phyloP scores from a whole-genome alignment of 2,329 filamentous ascomycete genomes.

The Didymella keratinophila region DNA sequence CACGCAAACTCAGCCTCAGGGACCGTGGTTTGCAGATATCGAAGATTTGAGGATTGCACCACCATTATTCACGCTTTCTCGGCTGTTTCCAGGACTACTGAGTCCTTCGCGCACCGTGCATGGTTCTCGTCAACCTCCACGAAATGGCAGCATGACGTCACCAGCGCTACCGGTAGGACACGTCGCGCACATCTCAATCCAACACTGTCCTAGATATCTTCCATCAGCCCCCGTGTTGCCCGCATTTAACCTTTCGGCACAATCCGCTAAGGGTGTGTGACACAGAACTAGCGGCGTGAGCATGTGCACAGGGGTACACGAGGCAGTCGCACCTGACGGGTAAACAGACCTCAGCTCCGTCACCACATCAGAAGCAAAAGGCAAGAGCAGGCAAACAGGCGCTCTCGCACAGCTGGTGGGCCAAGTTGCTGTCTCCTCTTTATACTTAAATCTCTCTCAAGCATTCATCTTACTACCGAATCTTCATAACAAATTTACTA shows the following conservation, averaged over 20 bases:
- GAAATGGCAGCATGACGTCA: conserved; percentile 13
- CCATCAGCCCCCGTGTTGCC: not conserved
- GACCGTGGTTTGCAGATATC: not conserved
- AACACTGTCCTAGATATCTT: not conserved
- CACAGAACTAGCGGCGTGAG: conserved; percentile 11
- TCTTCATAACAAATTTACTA: conserved; percentile 8
- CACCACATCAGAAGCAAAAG: conserved; percentile 4
- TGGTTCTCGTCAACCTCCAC: not conserved
- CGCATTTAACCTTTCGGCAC: conserved; percentile 17
- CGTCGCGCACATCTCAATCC: not conserved
- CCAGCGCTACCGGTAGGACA: conserved; percentile 8
- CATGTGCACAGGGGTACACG: conserved; percentile 21
- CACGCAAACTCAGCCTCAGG: conserved; percentile 6
- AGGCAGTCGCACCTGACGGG: conserved; percentile 28
- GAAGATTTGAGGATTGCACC: not conserved
- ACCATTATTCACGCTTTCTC: not conserved
- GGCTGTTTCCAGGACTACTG: not conserved
- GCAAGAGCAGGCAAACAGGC: conserved; percentile 9
- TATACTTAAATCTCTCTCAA: not conserved
- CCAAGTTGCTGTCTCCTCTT: not conserved
- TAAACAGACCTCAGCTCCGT: conserved; percentile 16
- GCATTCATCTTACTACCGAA: not conserved
- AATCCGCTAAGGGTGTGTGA: conserved; percentile 20
- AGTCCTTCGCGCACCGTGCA: not conserved
- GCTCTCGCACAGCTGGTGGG: not conserved